Conservation (phyloP, 2,329 filamentous ascomycete species). For the Cadophora sp. region DNA sequence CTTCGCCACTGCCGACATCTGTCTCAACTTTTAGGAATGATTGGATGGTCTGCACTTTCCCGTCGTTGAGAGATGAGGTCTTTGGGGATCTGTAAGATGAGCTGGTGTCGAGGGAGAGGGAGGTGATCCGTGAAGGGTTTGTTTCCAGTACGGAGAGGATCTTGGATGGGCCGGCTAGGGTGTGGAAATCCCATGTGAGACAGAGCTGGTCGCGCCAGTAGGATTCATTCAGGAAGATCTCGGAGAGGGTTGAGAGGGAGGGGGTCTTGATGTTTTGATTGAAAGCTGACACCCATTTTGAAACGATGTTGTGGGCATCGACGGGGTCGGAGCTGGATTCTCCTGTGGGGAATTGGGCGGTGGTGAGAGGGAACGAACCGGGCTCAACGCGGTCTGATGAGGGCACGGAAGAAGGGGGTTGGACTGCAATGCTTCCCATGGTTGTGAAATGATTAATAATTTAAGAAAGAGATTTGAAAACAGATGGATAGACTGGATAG, state of each 20-base stretch:
- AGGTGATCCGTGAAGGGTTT: slow-evolving; percentile 43
- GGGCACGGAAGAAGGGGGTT: slow-evolving; percentile 17
- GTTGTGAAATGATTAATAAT: not conserved
- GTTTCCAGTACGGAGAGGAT: slow-evolving; percentile 45
- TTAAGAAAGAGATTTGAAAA: not conserved
- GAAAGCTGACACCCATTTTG: slow-evolving; percentile 34
- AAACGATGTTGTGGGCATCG: slow-evolving; percentile 28
- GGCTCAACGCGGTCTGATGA: slow-evolving; percentile 38
- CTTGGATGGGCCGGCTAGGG: slow-evolving; percentile 52
- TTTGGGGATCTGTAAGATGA: slow-evolving; percentile 36
- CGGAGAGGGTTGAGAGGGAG: slow-evolving; percentile 46
- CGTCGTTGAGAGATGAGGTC: slow-evolving; percentile 54
- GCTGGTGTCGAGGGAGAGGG: slow-evolving; percentile 47
- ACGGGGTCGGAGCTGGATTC: slow-evolving; percentile 17
- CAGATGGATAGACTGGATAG: not conserved
- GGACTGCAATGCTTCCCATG: slow-evolving; percentile 35
- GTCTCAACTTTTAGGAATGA: slow-evolving; percentile 64
- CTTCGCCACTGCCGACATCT: slow-evolving; percentile 59
- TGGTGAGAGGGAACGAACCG: slow-evolving; percentile 38
- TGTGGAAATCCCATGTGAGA: slow-evolving; percentile 62
- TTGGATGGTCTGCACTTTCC: slow-evolving; percentile 56
- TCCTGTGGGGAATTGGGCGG: slow-evolving; percentile 32
- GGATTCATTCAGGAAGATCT: slow-evolving; percentile 53
- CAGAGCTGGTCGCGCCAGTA: slow-evolving; percentile 67
- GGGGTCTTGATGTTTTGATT: slow-evolving; percentile 50